A percentile compares a stretch with the other conserved stretches of the same genome.
Evolutionary conservation across 225 moss, liverwort and hornwort genomes (phyloP).

Genomic region (Ulota crispa): DNA sequence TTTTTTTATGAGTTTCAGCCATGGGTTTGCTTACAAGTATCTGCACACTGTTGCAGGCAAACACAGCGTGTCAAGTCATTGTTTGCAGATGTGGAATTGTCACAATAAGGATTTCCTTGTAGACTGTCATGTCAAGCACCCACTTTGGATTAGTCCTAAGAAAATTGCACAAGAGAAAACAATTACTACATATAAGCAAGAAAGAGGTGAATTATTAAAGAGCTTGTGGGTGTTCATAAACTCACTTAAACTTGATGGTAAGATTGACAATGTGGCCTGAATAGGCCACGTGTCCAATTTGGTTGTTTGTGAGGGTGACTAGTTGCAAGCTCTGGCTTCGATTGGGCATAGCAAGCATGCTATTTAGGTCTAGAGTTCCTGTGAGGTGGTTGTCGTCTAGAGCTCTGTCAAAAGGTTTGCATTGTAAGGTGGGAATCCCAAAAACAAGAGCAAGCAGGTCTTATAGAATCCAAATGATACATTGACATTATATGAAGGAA

Average conservation of each 20-base stretch:
- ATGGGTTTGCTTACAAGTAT: conserved; percentile 23
- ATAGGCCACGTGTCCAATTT: conserved; percentile 10
- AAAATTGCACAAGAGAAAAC: too few relatives aligned
- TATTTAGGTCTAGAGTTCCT: conserved; percentile 26
- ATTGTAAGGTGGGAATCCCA: background rate
- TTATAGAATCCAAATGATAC: too few relatives aligned
- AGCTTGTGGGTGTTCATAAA: background rate
- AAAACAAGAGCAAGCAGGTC: too few relatives aligned
- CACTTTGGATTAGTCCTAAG: background rate
- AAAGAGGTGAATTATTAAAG: background rate
- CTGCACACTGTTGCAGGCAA: conserved; percentile 24
- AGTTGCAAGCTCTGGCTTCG: background rate
- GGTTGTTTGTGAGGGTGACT: conserved; percentile 26
- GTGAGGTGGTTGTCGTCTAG: conserved; percentile 32
- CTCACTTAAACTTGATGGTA: conserved; percentile 27
- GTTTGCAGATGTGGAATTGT: conserved; percentile 12
- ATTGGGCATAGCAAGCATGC: conserved; percentile 8
- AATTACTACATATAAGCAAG: background rate
- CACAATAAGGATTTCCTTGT: conserved; percentile 25
- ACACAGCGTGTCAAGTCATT: conserved; percentile 35
- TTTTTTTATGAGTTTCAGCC: background rate
- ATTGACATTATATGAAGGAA: too few relatives aligned
- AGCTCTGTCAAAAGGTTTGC: conserved; percentile 17
- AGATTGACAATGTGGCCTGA: background rate
- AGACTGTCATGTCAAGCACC: conserved; percentile 12